These are phyloP conservation scores for Gossypium anomalum DNA, from an alignment of 345 rosid species.

Conservation along the genomic window DNA sequence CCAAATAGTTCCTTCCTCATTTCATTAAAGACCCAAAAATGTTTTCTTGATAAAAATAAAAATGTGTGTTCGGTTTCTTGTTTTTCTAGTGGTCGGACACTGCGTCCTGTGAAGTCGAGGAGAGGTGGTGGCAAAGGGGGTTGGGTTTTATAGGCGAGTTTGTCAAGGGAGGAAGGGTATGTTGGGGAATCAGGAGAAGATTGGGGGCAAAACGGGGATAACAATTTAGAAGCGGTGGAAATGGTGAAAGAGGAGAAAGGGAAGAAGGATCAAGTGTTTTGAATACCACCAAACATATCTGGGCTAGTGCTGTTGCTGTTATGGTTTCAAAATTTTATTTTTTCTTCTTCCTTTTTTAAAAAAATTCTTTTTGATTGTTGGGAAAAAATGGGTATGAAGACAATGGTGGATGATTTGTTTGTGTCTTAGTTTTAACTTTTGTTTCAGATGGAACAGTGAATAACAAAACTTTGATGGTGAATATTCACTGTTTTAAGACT, in stretches of 20 bases:
- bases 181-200: slow-evolving; percentile 38
- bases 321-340: slow-evolving; percentile 67
- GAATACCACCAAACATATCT: slow-evolving; percentile 74
- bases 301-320: slow-evolving; percentile 85
- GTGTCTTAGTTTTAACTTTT: too few relatives aligned
- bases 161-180: slow-evolving; percentile 49
- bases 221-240: slow-evolving; percentile 22
- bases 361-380: too few relatives aligned
- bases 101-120: slow-evolving; percentile 26
- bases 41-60: not conserved
- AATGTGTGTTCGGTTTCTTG: slow-evolving; percentile 16
- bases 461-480: not conserved
- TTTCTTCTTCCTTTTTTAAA: too few relatives aligned
- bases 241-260: slow-evolving; percentile 19
- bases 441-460: not conserved
- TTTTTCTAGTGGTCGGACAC: slow-evolving; percentile 19
- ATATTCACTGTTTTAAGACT: not conserved
- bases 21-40: slow-evolving; percentile 8
- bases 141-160: slow-evolving; percentile 51
- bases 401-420: too few relatives aligned
- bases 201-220: slow-evolving; percentile 30
- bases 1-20: slow-evolving; percentile 37
- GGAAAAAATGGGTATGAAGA: too few relatives aligned
- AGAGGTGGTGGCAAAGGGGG: slow-evolving; percentile 21
- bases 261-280: slow-evolving; percentile 40